Conservation (phyloP, 495 filamentous ascomycete species). For the Aspergillus avenaceus region DNA sequence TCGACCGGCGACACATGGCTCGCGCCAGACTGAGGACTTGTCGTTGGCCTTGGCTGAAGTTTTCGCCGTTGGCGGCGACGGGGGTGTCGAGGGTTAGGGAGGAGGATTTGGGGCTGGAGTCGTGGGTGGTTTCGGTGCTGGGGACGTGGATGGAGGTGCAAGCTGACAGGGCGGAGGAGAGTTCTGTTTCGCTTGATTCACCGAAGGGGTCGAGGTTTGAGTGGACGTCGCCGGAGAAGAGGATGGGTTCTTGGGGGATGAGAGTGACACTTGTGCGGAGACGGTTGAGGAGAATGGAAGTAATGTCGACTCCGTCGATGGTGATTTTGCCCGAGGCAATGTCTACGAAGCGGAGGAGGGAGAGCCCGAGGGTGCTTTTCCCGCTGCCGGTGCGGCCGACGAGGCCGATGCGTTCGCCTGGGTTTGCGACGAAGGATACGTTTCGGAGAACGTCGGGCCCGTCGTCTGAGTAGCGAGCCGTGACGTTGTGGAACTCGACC, state of each 20-base stretch:
- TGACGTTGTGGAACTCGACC: constrained; percentile 47
- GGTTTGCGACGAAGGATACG: constrained; percentile 44
- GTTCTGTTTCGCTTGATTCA: constrained; percentile 42
- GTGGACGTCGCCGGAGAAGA: constrained; percentile 53
- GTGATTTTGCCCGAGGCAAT: constrained; percentile 41
- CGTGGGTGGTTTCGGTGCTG: constrained; percentile 17
- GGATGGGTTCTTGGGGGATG: constrained; percentile 59
- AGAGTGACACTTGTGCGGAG: constrained; percentile 55
- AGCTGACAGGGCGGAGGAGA: constrained; percentile 38
- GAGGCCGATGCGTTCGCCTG: constrained; percentile 54
- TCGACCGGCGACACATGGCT: constrained; percentile 54
- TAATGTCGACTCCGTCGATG: constrained; percentile 51
- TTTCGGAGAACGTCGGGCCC: constrained; percentile 47
- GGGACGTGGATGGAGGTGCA: constrained; percentile 44
- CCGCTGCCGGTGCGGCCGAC: constrained; percentile 63
- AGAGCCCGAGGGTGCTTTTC: constrained; percentile 56
- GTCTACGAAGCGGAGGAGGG: constrained; percentile 51
- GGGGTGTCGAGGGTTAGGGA: constrained; percentile 29
- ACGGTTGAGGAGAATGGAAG: constrained; percentile 46
- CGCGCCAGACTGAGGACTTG: constrained; percentile 57
- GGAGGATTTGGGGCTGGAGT: not conserved
- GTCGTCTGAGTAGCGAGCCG: constrained; percentile 43
- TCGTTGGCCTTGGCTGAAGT: constrained; percentile 58
- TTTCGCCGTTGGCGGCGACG: constrained; percentile 55
- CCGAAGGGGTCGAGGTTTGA: constrained; percentile 53